A percentile compares a stretch with the other conserved stretches of the same genome.
phyloP scores from a whole-genome alignment of 2,329 filamentous ascomycete genomes.

The Rhynchosporium agropyri region DNA sequence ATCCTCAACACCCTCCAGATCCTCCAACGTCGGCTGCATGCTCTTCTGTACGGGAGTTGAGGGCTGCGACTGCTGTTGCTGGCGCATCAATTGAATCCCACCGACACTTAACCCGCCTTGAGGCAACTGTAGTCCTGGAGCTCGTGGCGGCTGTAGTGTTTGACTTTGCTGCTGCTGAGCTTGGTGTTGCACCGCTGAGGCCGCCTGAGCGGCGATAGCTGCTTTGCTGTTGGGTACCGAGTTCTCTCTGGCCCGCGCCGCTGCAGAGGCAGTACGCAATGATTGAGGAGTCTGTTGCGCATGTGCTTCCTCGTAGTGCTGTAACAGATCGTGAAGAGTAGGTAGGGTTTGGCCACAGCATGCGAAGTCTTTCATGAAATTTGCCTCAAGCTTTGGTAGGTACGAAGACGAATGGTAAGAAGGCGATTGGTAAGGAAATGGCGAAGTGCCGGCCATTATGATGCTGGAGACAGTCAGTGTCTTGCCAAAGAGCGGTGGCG shows the following conservation, averaged over 20 bases:
- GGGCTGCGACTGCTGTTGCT: slow-evolving; percentile 42
- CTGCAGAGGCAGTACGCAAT: slow-evolving; percentile 44
- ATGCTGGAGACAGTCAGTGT: slow-evolving; percentile 60
- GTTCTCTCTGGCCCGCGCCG: slow-evolving; percentile 48
- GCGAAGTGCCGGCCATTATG: slow-evolving; percentile 95
- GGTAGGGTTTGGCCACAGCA: slow-evolving; percentile 90
- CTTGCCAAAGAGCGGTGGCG: slow-evolving; percentile 30
- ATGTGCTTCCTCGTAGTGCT: slow-evolving; percentile 96
- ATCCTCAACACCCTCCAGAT: slow-evolving; percentile 85
- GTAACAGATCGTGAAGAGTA: slow-evolving; percentile 89
- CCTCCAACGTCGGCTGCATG: slow-evolving; percentile 47
- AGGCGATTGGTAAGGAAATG: slow-evolving; percentile 85
- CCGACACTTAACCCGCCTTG: slow-evolving; percentile 38
- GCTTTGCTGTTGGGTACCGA: slow-evolving; percentile 53
- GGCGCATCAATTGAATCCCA: slow-evolving; percentile 43
- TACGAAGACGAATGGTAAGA: slow-evolving; percentile 97
- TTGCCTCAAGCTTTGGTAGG: slow-evolving; percentile 91
- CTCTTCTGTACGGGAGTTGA: slow-evolving; percentile 40
- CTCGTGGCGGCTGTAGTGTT: slow-evolving; percentile 30
- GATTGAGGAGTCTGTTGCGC: slow-evolving; percentile 66
- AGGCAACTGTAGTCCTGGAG: slow-evolving; percentile 38
- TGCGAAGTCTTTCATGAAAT: slow-evolving; percentile 96
- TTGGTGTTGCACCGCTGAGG: slow-evolving; percentile 51
- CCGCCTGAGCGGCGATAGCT: slow-evolving; percentile 40
- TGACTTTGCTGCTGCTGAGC: slow-evolving; percentile 45